phyloP scores from a whole-genome alignment of 129 eudicot species.

The Pittosporum tobira region DNA sequence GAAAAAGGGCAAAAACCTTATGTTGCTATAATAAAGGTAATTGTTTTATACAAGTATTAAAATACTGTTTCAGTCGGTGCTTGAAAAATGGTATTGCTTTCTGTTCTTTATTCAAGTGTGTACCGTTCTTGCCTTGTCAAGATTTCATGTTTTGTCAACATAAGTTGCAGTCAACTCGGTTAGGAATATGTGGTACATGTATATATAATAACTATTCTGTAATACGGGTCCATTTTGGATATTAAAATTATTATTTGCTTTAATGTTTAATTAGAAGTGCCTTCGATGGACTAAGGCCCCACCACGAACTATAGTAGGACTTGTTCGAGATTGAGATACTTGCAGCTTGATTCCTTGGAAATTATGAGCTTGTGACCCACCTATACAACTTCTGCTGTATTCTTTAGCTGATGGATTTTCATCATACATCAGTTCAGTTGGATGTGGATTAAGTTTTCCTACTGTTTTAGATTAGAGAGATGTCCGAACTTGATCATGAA shows the following conservation, averaged over 20 bases:
- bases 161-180: not conserved
- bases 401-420: too few species aligned
- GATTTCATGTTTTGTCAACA: too few species aligned
- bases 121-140: not conserved
- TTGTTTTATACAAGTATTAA: not conserved
- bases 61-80: not conserved
- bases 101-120: not conserved
- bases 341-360: too few species aligned
- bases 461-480: too few species aligned
- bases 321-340: too few species aligned
- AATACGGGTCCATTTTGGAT: not conserved
- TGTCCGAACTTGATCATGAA: too few species aligned
- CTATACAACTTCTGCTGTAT: too few species aligned
- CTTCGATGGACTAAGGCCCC: not conserved
- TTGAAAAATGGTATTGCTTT: not conserved
- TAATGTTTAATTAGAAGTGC: not conserved
- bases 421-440: too few species aligned
- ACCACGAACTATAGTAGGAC: too few species aligned
- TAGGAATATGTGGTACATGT: not conserved
- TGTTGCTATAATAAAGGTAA: slow-evolving; percentile 92
- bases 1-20: slow-evolving; percentile 65
- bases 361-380: too few species aligned
- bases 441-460: too few species aligned
- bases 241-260: not conserved
- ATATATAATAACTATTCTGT: too few species aligned